These are phyloP conservation scores for Blastobotrys ciferrii DNA, from an alignment of 1,139 yeast genomes.

Conservation along the genomic window DNA sequence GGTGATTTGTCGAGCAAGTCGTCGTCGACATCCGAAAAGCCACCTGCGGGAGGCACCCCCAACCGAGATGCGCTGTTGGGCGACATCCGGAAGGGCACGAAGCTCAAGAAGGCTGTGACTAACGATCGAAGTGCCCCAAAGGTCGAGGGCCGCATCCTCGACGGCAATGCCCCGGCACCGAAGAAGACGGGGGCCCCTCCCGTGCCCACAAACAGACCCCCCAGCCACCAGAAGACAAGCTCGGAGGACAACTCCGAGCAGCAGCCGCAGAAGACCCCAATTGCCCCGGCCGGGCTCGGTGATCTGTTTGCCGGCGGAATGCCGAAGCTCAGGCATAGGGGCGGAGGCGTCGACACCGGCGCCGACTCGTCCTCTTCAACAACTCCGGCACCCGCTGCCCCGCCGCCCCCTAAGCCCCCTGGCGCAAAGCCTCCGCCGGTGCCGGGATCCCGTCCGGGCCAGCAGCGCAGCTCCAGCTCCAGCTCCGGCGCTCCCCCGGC, in stretches of 20 bases:
- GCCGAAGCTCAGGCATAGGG: conserved; percentile 68
- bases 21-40: conserved; percentile 22
- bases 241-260: conserved; percentile 5
- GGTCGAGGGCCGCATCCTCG: conserved; percentile 40
- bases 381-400: conserved; percentile 19
- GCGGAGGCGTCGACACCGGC: conserved; percentile 47
- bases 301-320: conserved; percentile 84
- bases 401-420: conserved; percentile 24
- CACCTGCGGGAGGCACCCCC: conserved; percentile 28
- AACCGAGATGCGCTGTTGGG: conserved; percentile 74
- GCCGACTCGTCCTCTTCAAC: conserved; percentile 33
- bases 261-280: conserved; percentile 20
- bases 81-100: conserved; percentile 78
- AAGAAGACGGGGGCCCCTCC: conserved; percentile 41
- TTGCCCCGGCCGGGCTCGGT: conserved; percentile 59
- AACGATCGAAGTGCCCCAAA: conserved; percentile 64
- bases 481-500: conserved; percentile 23
- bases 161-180: conserved; percentile 14
- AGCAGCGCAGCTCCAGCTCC: conserved; percentile 24
- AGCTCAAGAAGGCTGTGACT: conserved; percentile 72
- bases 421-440: conserved; percentile 20
- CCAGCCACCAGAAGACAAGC: conserved; percentile 2
- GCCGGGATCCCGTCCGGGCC: conserved; percentile 25
- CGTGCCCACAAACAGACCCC: conserved; percentile 24
- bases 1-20: conserved; percentile 29